These are phyloP conservation scores for Saxophila tyrrhenica DNA, from an alignment of 495 filamentous ascomycete species.

Conservation along the genomic window DNA sequence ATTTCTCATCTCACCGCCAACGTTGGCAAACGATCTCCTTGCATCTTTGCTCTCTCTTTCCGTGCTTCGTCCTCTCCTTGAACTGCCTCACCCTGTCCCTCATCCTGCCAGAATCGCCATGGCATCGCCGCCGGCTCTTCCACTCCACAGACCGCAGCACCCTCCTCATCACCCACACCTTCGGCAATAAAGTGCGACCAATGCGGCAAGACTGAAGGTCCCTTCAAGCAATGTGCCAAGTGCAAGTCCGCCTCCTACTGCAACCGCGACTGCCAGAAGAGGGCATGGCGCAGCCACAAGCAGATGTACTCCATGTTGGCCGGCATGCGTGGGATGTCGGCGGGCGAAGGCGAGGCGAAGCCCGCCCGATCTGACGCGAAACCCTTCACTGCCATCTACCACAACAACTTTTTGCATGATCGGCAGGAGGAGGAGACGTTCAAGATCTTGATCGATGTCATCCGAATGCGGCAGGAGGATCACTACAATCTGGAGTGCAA, in stretches of 20 bases:
- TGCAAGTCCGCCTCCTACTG: constrained; percentile 2
- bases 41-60: too few species aligned
- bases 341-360: neutral
- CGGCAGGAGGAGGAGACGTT: neutral
- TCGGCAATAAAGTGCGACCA: constrained; percentile 4
- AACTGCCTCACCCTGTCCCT: too few species aligned
- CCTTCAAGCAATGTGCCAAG: neutral
- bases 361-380: neutral
- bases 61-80: too few species aligned
- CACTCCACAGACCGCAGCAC: too few species aligned
- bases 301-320: neutral
- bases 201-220: neutral
- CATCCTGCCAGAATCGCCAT: too few species aligned
- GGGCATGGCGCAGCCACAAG: constrained; percentile 1
- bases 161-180: too few species aligned
- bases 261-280: constrained; percentile 1
- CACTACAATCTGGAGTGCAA: neutral
- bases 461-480: neutral
- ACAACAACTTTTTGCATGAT: neutral
- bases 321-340: neutral
- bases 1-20: too few species aligned
- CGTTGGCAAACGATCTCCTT: too few species aligned
- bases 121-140: too few species aligned
- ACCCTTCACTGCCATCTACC: neutral
- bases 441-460: neutral